phyloP scores from a whole-genome alignment of 2,329 filamentous ascomycete species.

The Aspergillus oerlinghausenensis region DNA sequence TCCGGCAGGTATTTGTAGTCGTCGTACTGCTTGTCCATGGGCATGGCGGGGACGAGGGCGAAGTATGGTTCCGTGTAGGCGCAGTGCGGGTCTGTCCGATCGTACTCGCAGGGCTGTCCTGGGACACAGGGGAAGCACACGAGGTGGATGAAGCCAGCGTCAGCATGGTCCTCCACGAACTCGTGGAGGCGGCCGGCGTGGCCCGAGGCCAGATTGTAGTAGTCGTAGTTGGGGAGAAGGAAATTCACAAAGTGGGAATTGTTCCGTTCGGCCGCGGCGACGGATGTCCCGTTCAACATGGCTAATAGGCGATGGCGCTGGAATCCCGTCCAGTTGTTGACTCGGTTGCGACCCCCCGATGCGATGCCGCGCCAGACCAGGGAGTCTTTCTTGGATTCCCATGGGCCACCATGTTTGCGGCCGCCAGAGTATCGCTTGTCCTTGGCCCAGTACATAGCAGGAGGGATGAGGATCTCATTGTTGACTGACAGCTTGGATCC shows the following conservation, averaged over 20 bases:
- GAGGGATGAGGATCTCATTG: slow-evolving; percentile 50
- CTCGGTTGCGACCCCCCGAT: slow-evolving; percentile 44
- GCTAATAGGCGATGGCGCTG: slow-evolving; percentile 71
- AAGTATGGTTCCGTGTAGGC: slow-evolving; percentile 44
- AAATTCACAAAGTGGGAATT: slow-evolving; percentile 26
- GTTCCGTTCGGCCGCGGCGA: slow-evolving; percentile 46
- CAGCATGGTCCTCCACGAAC: slow-evolving; percentile 37
- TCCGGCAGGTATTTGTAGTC: slow-evolving; percentile 66
- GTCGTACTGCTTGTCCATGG: slow-evolving; percentile 39
- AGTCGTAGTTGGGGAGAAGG: slow-evolving; percentile 33
- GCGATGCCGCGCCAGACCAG: slow-evolving; percentile 48
- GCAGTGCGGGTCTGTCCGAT: slow-evolving; percentile 31
- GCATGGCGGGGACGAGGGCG: slow-evolving; percentile 23
- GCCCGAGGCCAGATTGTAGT: slow-evolving; percentile 37
- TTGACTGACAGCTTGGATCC: slow-evolving; percentile 48
- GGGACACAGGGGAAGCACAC: slow-evolving; percentile 38
- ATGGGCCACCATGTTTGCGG: slow-evolving; percentile 31
- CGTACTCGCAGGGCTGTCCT: slow-evolving; percentile 11
- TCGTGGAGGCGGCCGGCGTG: slow-evolving; percentile 29
- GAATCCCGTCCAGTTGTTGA: slow-evolving; percentile 64
- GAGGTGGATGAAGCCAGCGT: slow-evolving; percentile 43
- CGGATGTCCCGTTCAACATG: slow-evolving; percentile 64
- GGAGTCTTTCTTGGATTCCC: slow-evolving; percentile 40
- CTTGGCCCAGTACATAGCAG: slow-evolving; percentile 47
- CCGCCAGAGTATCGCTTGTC: slow-evolving; percentile 41